Evolutionary conservation across 1,284 basidiomycete species (phyloP).

Genomic region (Entoloma clypeatum): DNA sequence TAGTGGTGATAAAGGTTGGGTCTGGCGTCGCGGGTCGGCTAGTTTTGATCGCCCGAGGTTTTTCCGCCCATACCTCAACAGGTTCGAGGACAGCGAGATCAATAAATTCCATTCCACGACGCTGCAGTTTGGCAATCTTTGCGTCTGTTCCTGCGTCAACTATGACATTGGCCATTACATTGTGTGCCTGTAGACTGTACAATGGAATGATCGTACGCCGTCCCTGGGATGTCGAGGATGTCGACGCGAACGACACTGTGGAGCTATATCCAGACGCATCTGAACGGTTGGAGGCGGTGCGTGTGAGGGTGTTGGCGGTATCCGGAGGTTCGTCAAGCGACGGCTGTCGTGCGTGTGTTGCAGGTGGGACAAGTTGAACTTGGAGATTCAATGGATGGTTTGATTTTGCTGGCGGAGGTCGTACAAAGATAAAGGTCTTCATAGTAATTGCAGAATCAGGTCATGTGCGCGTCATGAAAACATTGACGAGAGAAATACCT

Average conservation of each 20-base stretch:
- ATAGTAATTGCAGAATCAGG: slow-evolving; percentile 12
- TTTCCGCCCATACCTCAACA: slow-evolving; percentile 68
- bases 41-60: slow-evolving; percentile 4
- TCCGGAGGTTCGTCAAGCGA: slow-evolving; percentile 25
- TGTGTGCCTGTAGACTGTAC: slow-evolving; percentile 92
- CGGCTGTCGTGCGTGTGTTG: slow-evolving; percentile 25
- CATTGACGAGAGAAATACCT: slow-evolving; percentile 39
- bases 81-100: slow-evolving; percentile 78
- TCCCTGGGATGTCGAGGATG: slow-evolving; percentile 46
- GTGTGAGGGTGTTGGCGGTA: slow-evolving; percentile 28
- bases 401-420: slow-evolving; percentile 78
- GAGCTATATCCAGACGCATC: slow-evolving; percentile 38
- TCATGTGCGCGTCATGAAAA: slow-evolving; percentile 11
- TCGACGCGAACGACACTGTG: slow-evolving; percentile 52
- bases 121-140: slow-evolving; percentile 88
- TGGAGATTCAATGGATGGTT: slow-evolving; percentile 92
- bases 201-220: slow-evolving; percentile 85
- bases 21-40: slow-evolving; percentile 22
- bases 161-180: slow-evolving; percentile 87
- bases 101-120: slow-evolving; percentile 79
- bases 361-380: slow-evolving; percentile 68
- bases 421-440: slow-evolving; percentile 87
- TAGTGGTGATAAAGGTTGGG: slow-evolving; percentile 4
- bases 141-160: slow-evolving; percentile 93
- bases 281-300: slow-evolving; percentile 40